Conservation (phyloP, 2,329 filamentous ascomycete species). For the Neoscytalidium dimidiatum region DNA sequence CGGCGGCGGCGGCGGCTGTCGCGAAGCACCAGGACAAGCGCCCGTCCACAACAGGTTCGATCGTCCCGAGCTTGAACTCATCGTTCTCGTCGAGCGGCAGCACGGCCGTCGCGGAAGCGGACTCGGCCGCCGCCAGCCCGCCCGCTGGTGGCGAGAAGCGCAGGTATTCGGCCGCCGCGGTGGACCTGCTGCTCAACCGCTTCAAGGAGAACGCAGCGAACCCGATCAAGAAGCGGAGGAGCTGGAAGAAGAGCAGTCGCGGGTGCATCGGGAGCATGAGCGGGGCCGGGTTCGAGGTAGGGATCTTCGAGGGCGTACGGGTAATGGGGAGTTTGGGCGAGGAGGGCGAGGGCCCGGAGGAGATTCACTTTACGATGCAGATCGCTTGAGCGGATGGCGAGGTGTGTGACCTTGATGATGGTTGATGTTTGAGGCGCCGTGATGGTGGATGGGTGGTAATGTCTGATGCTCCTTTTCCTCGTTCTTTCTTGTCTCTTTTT, state of each 20-base stretch:
- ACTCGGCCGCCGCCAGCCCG: not conserved
- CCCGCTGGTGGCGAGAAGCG: not conserved
- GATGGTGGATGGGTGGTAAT: too few species aligned
- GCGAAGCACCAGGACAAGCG: not conserved
- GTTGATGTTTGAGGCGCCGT: too few species aligned
- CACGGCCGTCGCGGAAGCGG: not conserved
- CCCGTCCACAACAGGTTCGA: not conserved
- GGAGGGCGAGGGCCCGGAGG: not conserved
- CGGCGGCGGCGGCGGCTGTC: not conserved
- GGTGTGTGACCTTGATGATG: not conserved
- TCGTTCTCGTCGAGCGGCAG: not conserved
- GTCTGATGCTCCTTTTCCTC: too few species aligned
- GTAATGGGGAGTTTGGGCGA: not conserved
- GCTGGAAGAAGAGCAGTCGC: not conserved
- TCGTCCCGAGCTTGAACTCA: too few species aligned
- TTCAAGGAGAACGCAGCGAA: slow-evolving; percentile 12
- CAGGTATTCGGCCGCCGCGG: not conserved
- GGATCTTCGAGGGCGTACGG: too few species aligned
- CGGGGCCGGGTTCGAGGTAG: too few species aligned
- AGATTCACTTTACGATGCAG: not conserved
- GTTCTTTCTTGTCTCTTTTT: too few species aligned
- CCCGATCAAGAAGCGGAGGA: slow-evolving; percentile 10
- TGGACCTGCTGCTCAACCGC: slow-evolving; percentile 12
- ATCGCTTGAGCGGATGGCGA: not conserved
- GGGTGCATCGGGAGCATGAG: not conserved